phyloP scores from a whole-genome alignment of 441 rosid genomes.

The Erysimum cheiri region DNA sequence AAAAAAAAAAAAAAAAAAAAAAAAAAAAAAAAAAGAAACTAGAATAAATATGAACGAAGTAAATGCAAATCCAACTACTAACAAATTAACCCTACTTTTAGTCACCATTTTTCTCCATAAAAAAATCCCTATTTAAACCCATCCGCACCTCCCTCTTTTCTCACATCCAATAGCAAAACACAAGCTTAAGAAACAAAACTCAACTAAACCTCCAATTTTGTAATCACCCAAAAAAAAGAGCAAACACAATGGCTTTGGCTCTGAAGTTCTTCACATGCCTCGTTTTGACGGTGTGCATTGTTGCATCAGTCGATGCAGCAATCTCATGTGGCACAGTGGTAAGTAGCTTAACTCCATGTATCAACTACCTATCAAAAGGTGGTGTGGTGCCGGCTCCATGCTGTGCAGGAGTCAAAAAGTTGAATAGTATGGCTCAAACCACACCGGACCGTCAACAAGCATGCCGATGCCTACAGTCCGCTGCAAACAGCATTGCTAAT shows the following conservation, averaged over 20 bases:
- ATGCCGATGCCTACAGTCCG: conserved; percentile 52
- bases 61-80: conserved; percentile 16
- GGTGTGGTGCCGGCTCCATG: conserved; percentile 34
- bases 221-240: not conserved
- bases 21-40: too few relatives aligned
- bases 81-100: conserved; percentile 4
- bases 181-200: not conserved
- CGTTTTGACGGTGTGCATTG: conserved; percentile 35
- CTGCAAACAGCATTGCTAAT: conserved; percentile 4
- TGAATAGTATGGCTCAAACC: conserved; percentile 48
- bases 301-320: conserved; percentile 39
- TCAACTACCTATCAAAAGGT: not conserved
- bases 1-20: too few relatives aligned
- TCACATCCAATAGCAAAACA: conserved; percentile 17
- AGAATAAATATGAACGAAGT: not conserved
- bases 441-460: conserved; percentile 54
- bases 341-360: conserved; percentile 9
- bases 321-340: conserved; percentile 39
- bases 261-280: conserved; percentile 19
- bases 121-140: conserved; percentile 17
- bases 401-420: conserved; percentile 46
- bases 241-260: conserved; percentile 20
- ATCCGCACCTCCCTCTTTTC: conserved; percentile 2
- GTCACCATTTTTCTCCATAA: not conserved
- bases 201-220: not conserved